Evolutionary conservation across 192 early-diverging fungal species (phyloP).

Genomic region (Coemansia erecta): DNA sequence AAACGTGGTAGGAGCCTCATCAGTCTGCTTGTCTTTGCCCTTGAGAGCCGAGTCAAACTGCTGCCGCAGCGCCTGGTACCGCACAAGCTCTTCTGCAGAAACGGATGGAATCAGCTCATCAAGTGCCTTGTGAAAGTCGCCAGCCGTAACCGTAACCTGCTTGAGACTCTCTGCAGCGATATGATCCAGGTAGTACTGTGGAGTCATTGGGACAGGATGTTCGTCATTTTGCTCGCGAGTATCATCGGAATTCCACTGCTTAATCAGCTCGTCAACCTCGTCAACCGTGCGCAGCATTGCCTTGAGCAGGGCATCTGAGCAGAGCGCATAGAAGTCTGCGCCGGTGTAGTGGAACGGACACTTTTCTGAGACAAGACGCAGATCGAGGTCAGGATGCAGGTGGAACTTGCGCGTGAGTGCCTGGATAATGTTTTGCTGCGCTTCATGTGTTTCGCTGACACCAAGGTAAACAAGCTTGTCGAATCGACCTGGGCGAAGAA

Average conservation of each 20-base stretch:
- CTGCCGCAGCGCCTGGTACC: constrained; percentile 78
- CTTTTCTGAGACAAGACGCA: constrained; percentile 71
- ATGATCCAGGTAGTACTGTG: constrained; percentile 89
- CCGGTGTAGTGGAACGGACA: constrained; percentile 95
- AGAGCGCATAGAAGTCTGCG: constrained; percentile 98
- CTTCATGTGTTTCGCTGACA: constrained; percentile 85
- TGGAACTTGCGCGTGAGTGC: constrained; percentile 96
- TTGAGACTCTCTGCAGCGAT: constrained; percentile 67
- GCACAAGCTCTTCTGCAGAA: constrained; percentile 76
- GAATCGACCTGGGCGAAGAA: constrained; percentile 94
- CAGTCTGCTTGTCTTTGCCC: constrained; percentile 17
- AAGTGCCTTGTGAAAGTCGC: constrained; percentile 84
- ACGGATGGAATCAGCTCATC: constrained; percentile 88
- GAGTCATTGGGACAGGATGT: constrained; percentile 71
- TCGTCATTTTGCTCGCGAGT: constrained; percentile 35
- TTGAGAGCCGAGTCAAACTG: constrained; percentile 69
- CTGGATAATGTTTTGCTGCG: constrained; percentile 84
- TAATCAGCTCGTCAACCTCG: constrained; percentile 59
- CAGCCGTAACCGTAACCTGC: constrained; percentile 73
- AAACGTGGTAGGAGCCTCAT: neutral
- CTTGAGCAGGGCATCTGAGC: constrained; percentile 95
- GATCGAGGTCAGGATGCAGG: constrained; percentile 74
- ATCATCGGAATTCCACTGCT: constrained; percentile 28
- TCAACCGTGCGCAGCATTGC: constrained; percentile 90
- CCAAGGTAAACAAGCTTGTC: constrained; percentile 97